Base-by-base conservation (phyloP, 108 stramenopile genomes). In the Nannochloropsis gaditana region DNA sequence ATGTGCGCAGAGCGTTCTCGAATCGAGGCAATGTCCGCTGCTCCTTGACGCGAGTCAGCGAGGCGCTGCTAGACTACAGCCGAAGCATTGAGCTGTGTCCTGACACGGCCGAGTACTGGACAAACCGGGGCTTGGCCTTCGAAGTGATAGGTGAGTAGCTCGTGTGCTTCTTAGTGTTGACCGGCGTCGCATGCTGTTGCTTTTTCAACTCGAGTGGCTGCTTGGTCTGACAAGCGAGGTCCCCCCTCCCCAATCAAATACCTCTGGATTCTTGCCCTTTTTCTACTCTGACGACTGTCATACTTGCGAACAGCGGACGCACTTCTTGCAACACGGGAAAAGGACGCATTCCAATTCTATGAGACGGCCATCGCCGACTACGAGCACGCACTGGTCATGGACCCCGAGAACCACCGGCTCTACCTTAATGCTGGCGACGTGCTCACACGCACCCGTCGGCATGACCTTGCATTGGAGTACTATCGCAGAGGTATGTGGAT, bases 41-140 rank as follows among this genome's bases (percentile, higher is more conserved):
- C 6, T 73, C 59, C 5, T 73, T 73, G 59, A 6, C 59, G n/a
- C 59, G 59, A n/a, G 59, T 73, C 19, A 73, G 59, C 6, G 59
- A 73, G 59, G 59, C 59, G 19, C n/a, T 73, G 59, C n/a, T 73
- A n/a, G 59, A 73, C 59, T 73, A 73, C 59, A 73, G 59, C 59
- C 15, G 6, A 73, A 73, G 59, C 59, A 73, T 73, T n/a, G 59
- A 73, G 59, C 59, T 73, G 19, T 15, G 19, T 73, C 59, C 59
- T n/a, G 31, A 31, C 31, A 73, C 5, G 19, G 59, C 59, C 59
- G 59, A 73, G 59, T 73, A 73, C n/a, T 73, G n/a, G 4, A 73
- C 59, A n/a, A 73, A 73, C 59, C 59, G 59, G 59, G 59, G 59
- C 4, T n/a, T 73, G n/a, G 59, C 59, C 59, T 73, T 73, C 59